Conservation (phyloP, 768 basidiomycete genomes). For the Calocera viscosa region DNA sequence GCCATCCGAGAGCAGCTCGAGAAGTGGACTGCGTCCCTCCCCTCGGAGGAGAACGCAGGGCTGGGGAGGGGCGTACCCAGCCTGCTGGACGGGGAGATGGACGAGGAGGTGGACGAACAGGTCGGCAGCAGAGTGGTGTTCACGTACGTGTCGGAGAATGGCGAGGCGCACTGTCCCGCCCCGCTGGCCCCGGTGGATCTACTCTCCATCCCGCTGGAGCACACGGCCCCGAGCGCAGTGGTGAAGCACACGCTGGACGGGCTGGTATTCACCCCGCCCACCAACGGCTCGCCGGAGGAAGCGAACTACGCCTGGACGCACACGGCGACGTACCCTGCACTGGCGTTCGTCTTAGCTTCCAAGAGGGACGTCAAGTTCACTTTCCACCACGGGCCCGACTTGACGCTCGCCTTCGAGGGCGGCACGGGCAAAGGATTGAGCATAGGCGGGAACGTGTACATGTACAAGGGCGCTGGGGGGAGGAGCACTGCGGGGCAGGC, state of each 20-base stretch:
- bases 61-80: constrained; percentile 62
- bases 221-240: constrained; percentile 24
- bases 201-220: constrained; percentile 59
- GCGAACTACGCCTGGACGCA: constrained; percentile 51
- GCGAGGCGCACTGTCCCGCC: constrained; percentile 26
- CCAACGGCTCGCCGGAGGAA: constrained; percentile 18
- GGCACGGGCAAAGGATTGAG: constrained; percentile 37
- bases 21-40: constrained; percentile 64
- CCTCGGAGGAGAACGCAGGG: constrained; percentile 53
- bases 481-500: constrained; percentile 60
- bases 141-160: constrained; percentile 51
- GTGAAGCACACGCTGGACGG: constrained; percentile 67
- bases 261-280: constrained; percentile 37
- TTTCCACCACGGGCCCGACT: constrained; percentile 46
- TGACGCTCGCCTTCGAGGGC: constrained; percentile 74
- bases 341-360: constrained; percentile 87
- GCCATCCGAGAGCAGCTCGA: constrained; percentile 69
- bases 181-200: constrained; percentile 30
- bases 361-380: constrained; percentile 85
- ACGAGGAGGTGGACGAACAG: constrained; percentile 72
- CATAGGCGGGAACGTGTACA: constrained; percentile 71
- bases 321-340: constrained; percentile 68
- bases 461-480: constrained; percentile 54
- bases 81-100: constrained; percentile 76
- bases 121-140: constrained; percentile 53